A percentile compares a stretch with the other conserved stretches of the same genome.
Evolutionary conservation across 352 stramenopile genomes (phyloP).

Genomic region (Elongisporangium anandrum): DNA sequence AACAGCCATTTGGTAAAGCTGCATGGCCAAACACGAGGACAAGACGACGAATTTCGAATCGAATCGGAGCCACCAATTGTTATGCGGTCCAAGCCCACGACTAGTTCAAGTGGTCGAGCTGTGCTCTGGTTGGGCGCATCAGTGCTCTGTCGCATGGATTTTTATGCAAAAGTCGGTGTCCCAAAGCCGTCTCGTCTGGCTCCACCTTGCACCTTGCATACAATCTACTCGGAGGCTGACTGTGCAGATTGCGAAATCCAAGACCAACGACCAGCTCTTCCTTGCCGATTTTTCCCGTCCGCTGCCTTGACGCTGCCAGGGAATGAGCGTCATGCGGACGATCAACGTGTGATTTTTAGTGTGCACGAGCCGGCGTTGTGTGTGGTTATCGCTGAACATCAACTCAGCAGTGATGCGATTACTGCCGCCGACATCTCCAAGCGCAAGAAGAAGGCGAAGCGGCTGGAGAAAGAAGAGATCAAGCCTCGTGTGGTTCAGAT

Average conservation of each 20-base stretch:
- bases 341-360: slow-evolving; percentile 10
- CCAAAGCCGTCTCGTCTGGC: slow-evolving; percentile 3
- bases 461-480: too few species aligned
- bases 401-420: too few species aligned
- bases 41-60: slow-evolving; percentile 1
- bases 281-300: slow-evolving; percentile 22
- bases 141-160: slow-evolving; percentile 18
- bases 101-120: background rate
- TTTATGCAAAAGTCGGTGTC: slow-evolving; percentile 31
- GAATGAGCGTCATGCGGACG: background rate
- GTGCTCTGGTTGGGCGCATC: slow-evolving; percentile 47
- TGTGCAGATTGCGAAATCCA: slow-evolving; percentile 25
- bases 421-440: too few species aligned
- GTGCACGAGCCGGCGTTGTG: slow-evolving; percentile 3
- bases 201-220: slow-evolving; percentile 14
- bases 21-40: slow-evolving; percentile 9
- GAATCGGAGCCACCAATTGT: background rate
- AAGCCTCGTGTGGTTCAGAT: too few species aligned
- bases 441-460: too few species aligned
- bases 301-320: background rate
- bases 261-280: slow-evolving; percentile 13
- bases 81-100: too few species aligned
- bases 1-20: slow-evolving; percentile 14
- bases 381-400: too few species aligned
- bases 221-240: background rate